These are phyloP conservation scores for Pyrus hybrid DNA, from an alignment of 331 rosid species.

Conservation along the genomic window DNA sequence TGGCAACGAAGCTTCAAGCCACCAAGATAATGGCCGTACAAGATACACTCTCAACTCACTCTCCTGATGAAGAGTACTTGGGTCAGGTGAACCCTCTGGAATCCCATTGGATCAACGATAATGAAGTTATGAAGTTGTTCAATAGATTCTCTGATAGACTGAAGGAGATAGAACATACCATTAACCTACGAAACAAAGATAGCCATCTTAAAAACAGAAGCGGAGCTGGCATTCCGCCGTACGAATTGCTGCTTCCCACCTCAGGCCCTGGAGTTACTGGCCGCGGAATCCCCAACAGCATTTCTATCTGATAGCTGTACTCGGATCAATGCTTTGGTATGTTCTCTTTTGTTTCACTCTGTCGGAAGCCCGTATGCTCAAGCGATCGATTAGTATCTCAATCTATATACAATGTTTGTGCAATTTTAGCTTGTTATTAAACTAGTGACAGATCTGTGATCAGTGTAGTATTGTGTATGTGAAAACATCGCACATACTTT, in stretches of 20 bases:
- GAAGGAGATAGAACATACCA: constrained; percentile 74
- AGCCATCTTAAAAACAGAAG: constrained; percentile 40
- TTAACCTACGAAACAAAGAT: constrained; percentile 61
- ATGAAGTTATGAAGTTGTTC: constrained; percentile 33
- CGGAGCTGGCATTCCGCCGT: constrained; percentile 58
- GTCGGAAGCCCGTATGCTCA: not conserved
- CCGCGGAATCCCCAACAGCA: constrained; percentile 84
- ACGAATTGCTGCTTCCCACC: constrained; percentile 41
- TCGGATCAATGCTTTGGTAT: not conserved
- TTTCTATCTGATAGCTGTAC: constrained; percentile 29
- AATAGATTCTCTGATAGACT: constrained; percentile 49
- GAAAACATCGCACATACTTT: not conserved
- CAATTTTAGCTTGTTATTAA: not conserved
- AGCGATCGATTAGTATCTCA: not conserved
- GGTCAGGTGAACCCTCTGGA: constrained; percentile 59
- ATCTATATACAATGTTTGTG: not conserved
- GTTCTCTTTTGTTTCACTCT: not conserved
- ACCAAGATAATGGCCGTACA: constrained; percentile 99
- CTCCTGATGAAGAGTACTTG: constrained; percentile 95
- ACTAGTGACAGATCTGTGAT: not conserved
- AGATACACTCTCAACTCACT: constrained; percentile 89
- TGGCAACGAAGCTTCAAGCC: constrained; percentile 92
- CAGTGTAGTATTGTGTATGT: not conserved
- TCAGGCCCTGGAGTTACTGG: constrained; percentile 74
- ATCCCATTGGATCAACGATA: constrained; percentile 61